A percentile compares a stretch with the other conserved stretches of the same genome.
Evolutionary conservation across 1,284 basidiomycete genomes (phyloP).

Genomic region (Sphaerobolus stellatus): DNA sequence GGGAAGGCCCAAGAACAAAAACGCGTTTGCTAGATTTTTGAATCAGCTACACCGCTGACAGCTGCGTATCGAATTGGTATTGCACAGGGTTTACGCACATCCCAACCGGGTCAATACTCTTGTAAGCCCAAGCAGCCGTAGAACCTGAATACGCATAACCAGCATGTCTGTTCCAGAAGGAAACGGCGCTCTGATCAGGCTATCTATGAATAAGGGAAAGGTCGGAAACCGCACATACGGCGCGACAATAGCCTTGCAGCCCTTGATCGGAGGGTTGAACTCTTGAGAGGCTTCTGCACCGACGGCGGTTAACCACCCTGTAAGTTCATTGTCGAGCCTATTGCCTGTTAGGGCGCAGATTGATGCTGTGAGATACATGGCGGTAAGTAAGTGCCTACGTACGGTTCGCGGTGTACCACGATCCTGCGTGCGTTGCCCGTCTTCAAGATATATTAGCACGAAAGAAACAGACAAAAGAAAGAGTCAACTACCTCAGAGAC

Average conservation of each 20-base stretch:
- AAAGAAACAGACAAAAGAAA: neutral
- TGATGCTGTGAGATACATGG: constrained; percentile 6
- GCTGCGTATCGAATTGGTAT: neutral
- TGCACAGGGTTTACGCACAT: constrained; percentile 57
- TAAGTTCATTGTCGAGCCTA: constrained; percentile 61
- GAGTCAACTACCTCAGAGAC: too few species aligned
- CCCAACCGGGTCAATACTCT: constrained; percentile 73
- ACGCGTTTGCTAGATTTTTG: constrained; percentile 78
- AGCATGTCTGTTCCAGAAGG: constrained; percentile 70
- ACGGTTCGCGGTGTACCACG: constrained; percentile 86
- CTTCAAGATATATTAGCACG: constrained; percentile 30
- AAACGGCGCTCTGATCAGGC: constrained; percentile 1
- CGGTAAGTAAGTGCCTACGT: constrained; percentile 12
- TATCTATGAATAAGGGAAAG: neutral
- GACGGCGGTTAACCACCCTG: constrained; percentile 64
- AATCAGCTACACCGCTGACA: too few species aligned
- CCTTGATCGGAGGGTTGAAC: constrained; percentile 63
- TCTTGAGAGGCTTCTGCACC: constrained; percentile 43
- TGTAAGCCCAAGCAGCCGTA: constrained; percentile 95
- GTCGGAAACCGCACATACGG: constrained; percentile 57
- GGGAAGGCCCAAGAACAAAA: constrained; percentile 94
- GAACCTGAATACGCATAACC: constrained; percentile 95
- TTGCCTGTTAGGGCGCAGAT: constrained; percentile 40
- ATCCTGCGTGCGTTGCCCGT: constrained; percentile 82
- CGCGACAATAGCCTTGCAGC: constrained; percentile 92